These are phyloP conservation scores for Arthrinium puccinioides DNA, from an alignment of 2,329 filamentous ascomycete species.

Conservation along the genomic window DNA sequence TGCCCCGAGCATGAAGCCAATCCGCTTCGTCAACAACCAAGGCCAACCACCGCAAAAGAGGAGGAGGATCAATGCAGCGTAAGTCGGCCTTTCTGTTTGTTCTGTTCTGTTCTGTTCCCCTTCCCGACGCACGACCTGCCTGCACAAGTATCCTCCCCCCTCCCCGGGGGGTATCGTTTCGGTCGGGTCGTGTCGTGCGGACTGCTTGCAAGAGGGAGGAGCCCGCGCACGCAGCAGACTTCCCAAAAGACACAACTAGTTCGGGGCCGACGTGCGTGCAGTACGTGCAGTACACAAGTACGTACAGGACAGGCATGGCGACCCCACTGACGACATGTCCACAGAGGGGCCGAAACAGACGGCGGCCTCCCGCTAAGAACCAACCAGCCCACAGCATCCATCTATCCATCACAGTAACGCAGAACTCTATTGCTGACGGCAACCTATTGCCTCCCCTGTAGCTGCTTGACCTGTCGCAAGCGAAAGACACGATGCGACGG, in stretches of 20 bases:
- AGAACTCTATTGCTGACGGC: slow-evolving; percentile 12
- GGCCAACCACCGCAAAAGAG: slow-evolving; percentile 74
- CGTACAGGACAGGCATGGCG: no score
- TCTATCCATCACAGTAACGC: no score
- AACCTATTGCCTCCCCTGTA: slow-evolving; percentile 21
- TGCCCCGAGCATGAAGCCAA: slow-evolving; percentile 41
- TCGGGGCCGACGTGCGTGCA: no score
- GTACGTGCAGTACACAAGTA: no score
- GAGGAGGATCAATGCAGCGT: slow-evolving; percentile 73
- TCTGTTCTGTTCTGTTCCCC: background rate
- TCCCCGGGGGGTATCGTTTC: no score
- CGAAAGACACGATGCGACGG: slow-evolving; percentile 71
- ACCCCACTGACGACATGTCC: background rate
- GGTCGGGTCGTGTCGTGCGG: no score
- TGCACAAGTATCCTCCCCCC: no score
- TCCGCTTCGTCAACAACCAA: slow-evolving; percentile 77
- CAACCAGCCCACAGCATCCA: no score
- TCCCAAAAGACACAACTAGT: no score
- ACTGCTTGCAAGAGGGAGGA: no score
- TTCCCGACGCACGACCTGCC: no score
- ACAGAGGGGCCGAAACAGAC: background rate
- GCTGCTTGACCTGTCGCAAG: slow-evolving; percentile 66
- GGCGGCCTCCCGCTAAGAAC: background rate
- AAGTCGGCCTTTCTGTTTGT: slow-evolving; percentile 23
- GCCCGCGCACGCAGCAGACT: no score